Percentiles rank a stretch among this genome's conserved stretches.
These are phyloP conservation scores for Xylaria sp. DNA, from an alignment of 2,329 filamentous ascomycete genomes.

Conservation along the genomic window DNA sequence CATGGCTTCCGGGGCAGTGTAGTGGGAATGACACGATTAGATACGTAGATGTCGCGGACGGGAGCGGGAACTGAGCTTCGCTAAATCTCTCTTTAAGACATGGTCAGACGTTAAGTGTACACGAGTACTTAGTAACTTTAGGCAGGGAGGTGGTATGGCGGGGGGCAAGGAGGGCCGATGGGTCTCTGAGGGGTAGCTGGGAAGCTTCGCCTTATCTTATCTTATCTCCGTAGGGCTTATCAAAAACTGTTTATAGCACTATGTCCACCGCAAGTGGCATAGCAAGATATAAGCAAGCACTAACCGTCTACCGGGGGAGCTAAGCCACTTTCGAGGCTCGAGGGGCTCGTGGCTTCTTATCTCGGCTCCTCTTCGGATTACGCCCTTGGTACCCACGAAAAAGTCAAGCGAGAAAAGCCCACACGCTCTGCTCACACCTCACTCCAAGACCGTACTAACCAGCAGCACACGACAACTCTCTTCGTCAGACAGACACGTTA, in stretches of 20 bases:
- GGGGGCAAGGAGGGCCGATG: neutral
- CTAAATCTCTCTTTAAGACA: conserved; percentile 1
- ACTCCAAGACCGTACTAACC: conserved; percentile 41
- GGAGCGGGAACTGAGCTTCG: neutral
- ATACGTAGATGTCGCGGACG: neutral
- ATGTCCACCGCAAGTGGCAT: neutral
- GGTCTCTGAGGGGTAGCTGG: conserved; percentile 9
- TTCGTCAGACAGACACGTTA: conserved; percentile 43
- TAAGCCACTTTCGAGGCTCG: conserved; percentile 29
- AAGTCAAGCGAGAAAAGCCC: conserved; percentile 46
- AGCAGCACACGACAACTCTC: conserved; percentile 42
- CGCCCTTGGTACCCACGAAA: conserved; percentile 45
- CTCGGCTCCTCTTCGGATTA: conserved; percentile 47
- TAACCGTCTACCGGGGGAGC: neutral
- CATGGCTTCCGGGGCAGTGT: conserved; percentile 32
- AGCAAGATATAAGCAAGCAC: neutral
- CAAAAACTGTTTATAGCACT: neutral
- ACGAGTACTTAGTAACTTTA: too few relatives aligned
- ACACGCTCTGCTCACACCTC: conserved; percentile 38
- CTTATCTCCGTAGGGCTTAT: neutral
- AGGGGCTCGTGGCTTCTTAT: conserved; percentile 17
- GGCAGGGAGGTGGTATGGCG: neutral
- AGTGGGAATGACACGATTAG: conserved; percentile 24
- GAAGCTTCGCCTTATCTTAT: neutral
- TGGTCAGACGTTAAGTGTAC: conserved; percentile 1